Conservation (phyloP, 2,329 filamentous ascomycete species). For the Cadophora malorum region DNA sequence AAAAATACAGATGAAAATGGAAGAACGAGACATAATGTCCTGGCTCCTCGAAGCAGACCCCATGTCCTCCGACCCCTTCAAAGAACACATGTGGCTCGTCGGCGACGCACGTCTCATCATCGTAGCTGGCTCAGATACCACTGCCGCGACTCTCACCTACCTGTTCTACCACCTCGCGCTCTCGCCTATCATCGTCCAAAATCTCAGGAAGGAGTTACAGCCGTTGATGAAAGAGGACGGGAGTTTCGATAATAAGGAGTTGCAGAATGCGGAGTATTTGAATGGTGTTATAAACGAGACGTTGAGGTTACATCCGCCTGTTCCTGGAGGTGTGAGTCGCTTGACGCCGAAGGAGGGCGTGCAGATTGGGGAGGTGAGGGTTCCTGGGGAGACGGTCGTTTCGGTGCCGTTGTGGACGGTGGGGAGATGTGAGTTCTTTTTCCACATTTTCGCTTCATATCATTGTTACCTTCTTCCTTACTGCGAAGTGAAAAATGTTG, state of each 20-base stretch:
- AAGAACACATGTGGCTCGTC: conserved; percentile 27
- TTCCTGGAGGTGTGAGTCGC: conserved; percentile 38
- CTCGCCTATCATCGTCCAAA: conserved; percentile 23
- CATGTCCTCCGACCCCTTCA: conserved; percentile 7
- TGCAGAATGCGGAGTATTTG: conserved; percentile 41
- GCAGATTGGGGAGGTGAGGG: conserved; percentile 28
- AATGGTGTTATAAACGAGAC: conserved; percentile 51
- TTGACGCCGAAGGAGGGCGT: conserved; percentile 50
- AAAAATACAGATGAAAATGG: conserved; percentile 14
- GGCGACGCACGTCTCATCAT: conserved; percentile 43
- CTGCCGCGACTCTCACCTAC: conserved; percentile 48
- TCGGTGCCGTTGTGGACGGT: conserved; percentile 29
- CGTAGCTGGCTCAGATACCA: conserved; percentile 52
- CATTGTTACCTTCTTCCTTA: not conserved
- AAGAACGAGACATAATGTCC: conserved; percentile 32
- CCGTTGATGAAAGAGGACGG: conserved; percentile 26
- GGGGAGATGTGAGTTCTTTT: conserved; percentile 32
- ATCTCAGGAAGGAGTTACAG: conserved; percentile 33
- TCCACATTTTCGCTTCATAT: not conserved
- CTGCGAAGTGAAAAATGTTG: not conserved
- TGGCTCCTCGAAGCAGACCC: conserved; percentile 29
- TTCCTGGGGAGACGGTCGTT: conserved; percentile 34
- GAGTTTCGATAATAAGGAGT: conserved; percentile 22
- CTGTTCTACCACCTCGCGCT: conserved; percentile 48
- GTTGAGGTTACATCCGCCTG: conserved; percentile 48